A percentile compares a stretch with the other conserved stretches of the same genome.
Evolutionary conservation across 2,329 filamentous ascomycete species (phyloP).

Genomic region (Ceratocystis diversiconidia): DNA sequence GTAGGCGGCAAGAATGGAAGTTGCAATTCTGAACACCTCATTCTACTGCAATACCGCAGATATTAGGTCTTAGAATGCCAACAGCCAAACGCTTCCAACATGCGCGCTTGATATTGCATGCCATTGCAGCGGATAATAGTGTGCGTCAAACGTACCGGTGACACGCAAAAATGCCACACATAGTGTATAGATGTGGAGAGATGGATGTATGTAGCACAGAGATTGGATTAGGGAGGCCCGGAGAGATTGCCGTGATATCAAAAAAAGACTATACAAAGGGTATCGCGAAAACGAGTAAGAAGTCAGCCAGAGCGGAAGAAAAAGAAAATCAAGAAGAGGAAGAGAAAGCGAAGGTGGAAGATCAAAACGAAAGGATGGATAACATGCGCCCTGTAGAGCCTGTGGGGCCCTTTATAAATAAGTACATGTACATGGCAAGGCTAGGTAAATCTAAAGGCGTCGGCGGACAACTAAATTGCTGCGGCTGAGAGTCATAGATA

Average conservation of each 20-base stretch:
- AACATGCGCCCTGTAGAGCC: neutral
- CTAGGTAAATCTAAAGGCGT: neutral
- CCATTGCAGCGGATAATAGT: neutral
- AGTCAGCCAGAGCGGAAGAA: neutral
- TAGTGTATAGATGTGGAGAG: constrained; percentile 30
- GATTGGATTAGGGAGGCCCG: neutral
- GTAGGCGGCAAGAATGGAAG: neutral
- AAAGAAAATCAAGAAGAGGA: neutral
- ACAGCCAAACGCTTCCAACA: neutral
- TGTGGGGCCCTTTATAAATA: constrained; percentile 1
- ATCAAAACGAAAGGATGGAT: neutral
- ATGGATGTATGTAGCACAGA: neutral
- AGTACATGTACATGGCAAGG: neutral
- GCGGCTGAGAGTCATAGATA: constrained; percentile 7
- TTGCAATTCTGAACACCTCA: neutral
- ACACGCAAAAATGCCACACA: constrained; percentile 97
- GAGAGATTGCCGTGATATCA: neutral
- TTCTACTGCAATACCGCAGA: neutral
- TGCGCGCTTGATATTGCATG: neutral
- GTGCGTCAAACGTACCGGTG: constrained; percentile 51
- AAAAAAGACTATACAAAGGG: neutral
- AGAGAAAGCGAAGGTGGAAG: neutral
- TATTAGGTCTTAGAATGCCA: neutral
- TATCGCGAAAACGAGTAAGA: neutral
- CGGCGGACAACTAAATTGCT: neutral